Evolutionary conservation across 1,139 yeast species (phyloP), one percentile per base, ranked within the genome.

Genomic region (Yamadazyma membranifaciens): DNA sequence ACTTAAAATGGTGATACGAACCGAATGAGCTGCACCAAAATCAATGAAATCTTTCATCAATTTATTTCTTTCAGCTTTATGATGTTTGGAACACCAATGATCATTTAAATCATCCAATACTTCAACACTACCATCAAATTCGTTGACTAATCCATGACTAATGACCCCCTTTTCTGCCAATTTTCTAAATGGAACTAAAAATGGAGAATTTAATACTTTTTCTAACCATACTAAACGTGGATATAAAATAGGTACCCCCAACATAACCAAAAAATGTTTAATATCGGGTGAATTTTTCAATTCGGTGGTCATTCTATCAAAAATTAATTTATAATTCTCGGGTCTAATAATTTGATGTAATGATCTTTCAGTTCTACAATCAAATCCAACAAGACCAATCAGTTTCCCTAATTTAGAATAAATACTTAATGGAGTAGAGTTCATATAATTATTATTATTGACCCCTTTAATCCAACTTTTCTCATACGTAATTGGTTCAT

Each of bases 211-310:
- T 52, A 91, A 75, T 24, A 91, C 51, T 60, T 76, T 72, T 62
- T 91, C 98, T 25, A 88, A 69, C 92, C 95, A 87, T 1, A 89
- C 96, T 56, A 91, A 67, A 50, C 98, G 75, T 3, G 98, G 98
- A 57, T 92, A 92, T 35, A 94, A 86, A 42, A 91, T 86, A 2
- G 98, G 98, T 9, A 92, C 96, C 29, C 98, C 98, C 44, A 92
- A 69, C 81, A 91, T 75, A 6, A 92, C 80, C 50, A 87, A 67
- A 33, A 91, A 52, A 60, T 92, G 98, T 57, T 84, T 83, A 34
- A 86, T 70, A 9, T 77, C 78, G 13, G 78, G 68, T 4, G 75
- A 58, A 2, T 59, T 57, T 14, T 56, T 49, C 15, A 84, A 54
- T 58, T 89, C 96, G 6, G 59, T 41, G 20, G 65, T 56, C 31